These are phyloP conservation scores for Phytophthora pseudosyringae DNA, from an alignment of 352 stramenopile species.

Conservation along the genomic window DNA sequence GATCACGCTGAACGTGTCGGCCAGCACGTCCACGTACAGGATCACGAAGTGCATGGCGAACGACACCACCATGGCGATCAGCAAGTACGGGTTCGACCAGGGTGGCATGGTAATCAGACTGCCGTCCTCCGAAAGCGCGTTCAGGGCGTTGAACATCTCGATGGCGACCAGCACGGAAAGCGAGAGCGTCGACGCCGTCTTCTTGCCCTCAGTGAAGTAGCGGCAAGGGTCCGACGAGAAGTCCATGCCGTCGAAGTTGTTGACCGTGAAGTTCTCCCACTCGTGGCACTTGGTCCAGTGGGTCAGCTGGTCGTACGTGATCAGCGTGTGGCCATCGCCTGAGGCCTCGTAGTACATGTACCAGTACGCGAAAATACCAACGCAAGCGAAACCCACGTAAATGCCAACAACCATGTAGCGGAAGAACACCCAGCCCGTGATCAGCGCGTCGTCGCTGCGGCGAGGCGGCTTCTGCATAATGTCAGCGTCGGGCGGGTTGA, in stretches of 20 bases:
- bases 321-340: constrained; percentile 91
- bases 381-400: constrained; percentile 92
- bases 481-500: constrained; percentile 98
- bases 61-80: constrained; percentile 93
- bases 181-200: constrained; percentile 92
- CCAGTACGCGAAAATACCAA: constrained; percentile 94
- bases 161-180: constrained; percentile 94
- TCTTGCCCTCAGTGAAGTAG: constrained; percentile 94
- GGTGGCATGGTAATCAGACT: constrained; percentile 93
- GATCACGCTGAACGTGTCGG: constrained; percentile 94
- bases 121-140: constrained; percentile 93
- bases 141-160: constrained; percentile 97
- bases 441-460: constrained; percentile 96
- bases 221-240: constrained; percentile 91
- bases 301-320: constrained; percentile 91
- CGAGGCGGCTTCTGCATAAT: constrained; percentile 97
- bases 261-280: constrained; percentile 93
- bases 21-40: constrained; percentile 93
- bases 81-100: constrained; percentile 94
- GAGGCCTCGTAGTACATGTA: constrained; percentile 93
- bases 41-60: constrained; percentile 95
- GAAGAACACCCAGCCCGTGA: constrained; percentile 98
- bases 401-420: constrained; percentile 97
- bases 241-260: constrained; percentile 92
- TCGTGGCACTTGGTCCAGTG: constrained; percentile 91